Conservation (phyloP, 2,329 filamentous ascomycete genomes). For the Claviceps digitariae region DNA sequence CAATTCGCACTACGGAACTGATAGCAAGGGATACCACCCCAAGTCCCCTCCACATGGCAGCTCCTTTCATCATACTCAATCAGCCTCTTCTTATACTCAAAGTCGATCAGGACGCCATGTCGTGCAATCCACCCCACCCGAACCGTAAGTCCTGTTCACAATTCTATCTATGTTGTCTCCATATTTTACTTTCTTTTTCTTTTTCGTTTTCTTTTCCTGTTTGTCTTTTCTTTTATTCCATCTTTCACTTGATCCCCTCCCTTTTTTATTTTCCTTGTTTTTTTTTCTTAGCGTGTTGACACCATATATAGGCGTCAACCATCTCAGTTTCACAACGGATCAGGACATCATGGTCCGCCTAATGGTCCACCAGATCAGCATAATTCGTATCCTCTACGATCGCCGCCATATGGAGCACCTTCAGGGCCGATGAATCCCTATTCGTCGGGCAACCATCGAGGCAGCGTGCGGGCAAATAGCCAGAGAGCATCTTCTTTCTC, state of each 20-base stretch:
- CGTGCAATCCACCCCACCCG: constrained; percentile 22
- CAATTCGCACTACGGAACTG: constrained; percentile 23
- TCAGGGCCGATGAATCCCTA: constrained; percentile 43
- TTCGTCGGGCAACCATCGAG: constrained; percentile 30
- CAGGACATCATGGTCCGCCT: constrained; percentile 33
- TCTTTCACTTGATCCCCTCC: neutral
- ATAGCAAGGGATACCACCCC: constrained; percentile 23
- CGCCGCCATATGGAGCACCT: constrained; percentile 42
- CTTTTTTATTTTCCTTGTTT: neutral
- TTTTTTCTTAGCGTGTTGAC: constrained; percentile 4
- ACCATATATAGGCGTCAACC: constrained; percentile 33
- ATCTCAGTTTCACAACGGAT: constrained; percentile 42
- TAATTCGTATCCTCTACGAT: constrained; percentile 31
- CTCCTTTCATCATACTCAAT: constrained; percentile 32
- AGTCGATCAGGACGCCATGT: constrained; percentile 25
- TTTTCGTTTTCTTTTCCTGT: neutral
- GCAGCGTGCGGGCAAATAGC: constrained; percentile 13
- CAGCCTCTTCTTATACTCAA: constrained; percentile 27
- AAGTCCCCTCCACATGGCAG: constrained; percentile 29
- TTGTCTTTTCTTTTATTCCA: neutral
- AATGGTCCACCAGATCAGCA: constrained; percentile 41
- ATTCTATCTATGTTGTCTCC: neutral
- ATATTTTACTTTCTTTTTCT: neutral
- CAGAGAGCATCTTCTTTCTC: constrained; percentile 46
- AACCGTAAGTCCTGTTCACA: constrained; percentile 22